Conservation (phyloP, 306 rosid genomes). For the Adenanthera pavonina region DNA sequence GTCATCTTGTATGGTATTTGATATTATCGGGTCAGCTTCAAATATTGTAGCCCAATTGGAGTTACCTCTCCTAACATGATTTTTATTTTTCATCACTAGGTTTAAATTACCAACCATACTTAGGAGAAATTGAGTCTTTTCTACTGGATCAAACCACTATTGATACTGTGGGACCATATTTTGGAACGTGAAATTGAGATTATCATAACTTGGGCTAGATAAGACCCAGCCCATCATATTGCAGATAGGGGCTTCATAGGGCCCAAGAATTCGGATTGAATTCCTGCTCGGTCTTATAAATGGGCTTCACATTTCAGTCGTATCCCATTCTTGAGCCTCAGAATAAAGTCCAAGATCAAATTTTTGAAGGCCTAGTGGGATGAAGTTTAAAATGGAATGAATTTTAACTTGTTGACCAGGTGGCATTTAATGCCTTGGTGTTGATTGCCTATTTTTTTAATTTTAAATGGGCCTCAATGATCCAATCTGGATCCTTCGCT, state of each 20-base stretch:
- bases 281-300: background rate
- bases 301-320: background rate
- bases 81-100: too few species aligned
- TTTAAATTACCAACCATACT: too few species aligned
- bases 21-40: too few species aligned
- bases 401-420: background rate
- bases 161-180: background rate
- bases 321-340: background rate
- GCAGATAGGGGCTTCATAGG: background rate
- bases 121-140: too few species aligned
- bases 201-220: background rate
- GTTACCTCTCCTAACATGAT: too few species aligned
- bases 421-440: background rate
- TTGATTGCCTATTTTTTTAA: background rate
- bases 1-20: too few species aligned
- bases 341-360: too few species aligned
- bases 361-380: background rate
- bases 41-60: too few species aligned
- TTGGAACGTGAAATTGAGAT: background rate
- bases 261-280: background rate
- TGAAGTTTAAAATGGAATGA: background rate
- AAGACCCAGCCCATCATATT: background rate
- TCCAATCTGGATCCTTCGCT: background rate
- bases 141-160: background rate
- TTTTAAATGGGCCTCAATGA: background rate